Base-by-base conservation (phyloP, 192 early-diverging fungal genomes). In the Lobosporangium transversale region DNA sequence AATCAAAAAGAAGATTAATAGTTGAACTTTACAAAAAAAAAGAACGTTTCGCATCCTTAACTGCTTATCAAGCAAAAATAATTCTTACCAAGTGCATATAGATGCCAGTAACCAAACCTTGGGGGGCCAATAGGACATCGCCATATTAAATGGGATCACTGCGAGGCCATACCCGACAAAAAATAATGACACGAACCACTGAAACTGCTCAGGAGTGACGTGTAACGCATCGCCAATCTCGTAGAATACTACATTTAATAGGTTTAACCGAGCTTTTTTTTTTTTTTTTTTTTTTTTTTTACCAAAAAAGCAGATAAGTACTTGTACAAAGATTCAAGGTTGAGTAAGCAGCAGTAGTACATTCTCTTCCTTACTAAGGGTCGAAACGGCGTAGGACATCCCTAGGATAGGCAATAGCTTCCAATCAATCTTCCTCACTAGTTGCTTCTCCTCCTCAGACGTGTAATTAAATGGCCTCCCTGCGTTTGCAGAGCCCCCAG, bases 341-440 rank as follows among this genome's bases (percentile, higher is more conserved):
- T 17, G 40, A 44, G 17, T 1, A 42, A 26, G 47, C 45, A 54
- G 4, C 1, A 52, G 1, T 15, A n/a, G 17, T 20, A 29, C 21
- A 20, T 47, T 29, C 33, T n/a, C n/a, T n/a, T n/a, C 0, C 55
- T 49, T 66, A 75, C 71, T 55, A 1, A 75, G 51, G 2, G 62
- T 66, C 2, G 71, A 75, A 17, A 58, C 51, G 15, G 37, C 62
- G 42, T 81, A 81, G 48, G 78, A 58, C 26, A 81, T 52, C 5
- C 66, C 62, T 30, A 81, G 18, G 18, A 70, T 81, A 8, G 80
- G 74, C 12, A 81, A 58, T 21, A 78, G 45, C n/a, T 74, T 33
- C 51, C 75, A 58, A 54, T 81, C 80, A 20, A 81, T 78, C 56
- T 78, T 81, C n/a, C 63, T 55, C 20, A 81, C 80, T 9, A 81